Percentiles rank a stretch among this genome's conserved stretches.
These are phyloP conservation scores for Cardamine chenopodiifolia DNA, from an alignment of 345 rosid genomes.

Conservation along the genomic window DNA sequence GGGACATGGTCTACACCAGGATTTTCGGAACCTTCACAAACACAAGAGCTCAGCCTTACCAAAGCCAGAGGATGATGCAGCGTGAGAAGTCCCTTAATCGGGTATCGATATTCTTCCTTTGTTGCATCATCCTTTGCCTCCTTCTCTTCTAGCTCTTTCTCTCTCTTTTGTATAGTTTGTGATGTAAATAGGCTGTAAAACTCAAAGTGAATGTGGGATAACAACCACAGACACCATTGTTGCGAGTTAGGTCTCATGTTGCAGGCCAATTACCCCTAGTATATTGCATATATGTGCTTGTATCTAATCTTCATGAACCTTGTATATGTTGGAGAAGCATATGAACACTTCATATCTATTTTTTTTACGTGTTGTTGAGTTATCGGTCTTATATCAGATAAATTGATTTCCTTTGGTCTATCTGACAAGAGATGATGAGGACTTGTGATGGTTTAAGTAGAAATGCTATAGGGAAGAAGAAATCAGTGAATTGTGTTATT, in stretches of 20 bases:
- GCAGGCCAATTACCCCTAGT: constrained; percentile 13
- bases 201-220: constrained; percentile 16
- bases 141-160: constrained; percentile 42
- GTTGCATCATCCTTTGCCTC: constrained; percentile 78
- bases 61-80: constrained; percentile 65
- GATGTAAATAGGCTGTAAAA: constrained; percentile 39
- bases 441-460: not conserved
- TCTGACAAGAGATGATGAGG: not conserved
- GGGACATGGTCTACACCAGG: constrained; percentile 60
- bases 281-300: constrained; percentile 21
- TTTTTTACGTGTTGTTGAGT: not conserved
- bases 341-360: constrained; percentile 12
- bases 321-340: not conserved
- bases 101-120: constrained; percentile 70
- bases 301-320: constrained; percentile 5
- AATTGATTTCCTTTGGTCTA: not conserved
- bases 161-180: constrained; percentile 20
- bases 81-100: constrained; percentile 70
- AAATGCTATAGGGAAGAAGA: not conserved
- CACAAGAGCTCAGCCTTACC: constrained; percentile 53
- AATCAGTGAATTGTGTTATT: constrained; percentile 16
- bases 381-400: not conserved
- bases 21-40: constrained; percentile 57
- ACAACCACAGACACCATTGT: constrained; percentile 1
- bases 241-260: constrained; percentile 15